Base-by-base conservation (phyloP, 768 basidiomycete genomes). In the Suillus decipiens region DNA sequence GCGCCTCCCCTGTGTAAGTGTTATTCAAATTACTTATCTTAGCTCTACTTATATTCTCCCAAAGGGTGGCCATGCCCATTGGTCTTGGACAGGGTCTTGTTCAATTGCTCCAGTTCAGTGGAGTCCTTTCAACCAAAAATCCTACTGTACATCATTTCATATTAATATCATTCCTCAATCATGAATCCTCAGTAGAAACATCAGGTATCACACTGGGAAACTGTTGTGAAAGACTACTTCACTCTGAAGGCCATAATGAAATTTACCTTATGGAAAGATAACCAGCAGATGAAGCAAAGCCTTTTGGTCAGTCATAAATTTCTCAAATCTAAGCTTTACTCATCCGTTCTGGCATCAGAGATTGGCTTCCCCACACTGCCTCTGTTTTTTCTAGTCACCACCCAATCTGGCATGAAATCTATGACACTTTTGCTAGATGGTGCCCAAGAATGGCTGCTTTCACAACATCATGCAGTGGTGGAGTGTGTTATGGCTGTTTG, bases 241-340 rank as follows among this genome's bases (percentile, higher is more conserved):
- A 84, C 85, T 10, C 82, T 85, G 2, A 84, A 85, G 63, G 89
- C 90, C 24, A 75, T 84, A 53, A 86, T 93, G 85, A 90, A 87
- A 72, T 81, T 94, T 67, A 93, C 90, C 3, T 76, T 94, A n/a
- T 93, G 92, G 92, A 91, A 91, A 71, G 92, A 93, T 73, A 92
- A 90, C 68, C 85, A 87, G 70, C 83, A 81, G 68, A 81, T 31
- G 93, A 93, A 70, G 91, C 92, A 37, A 94, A 92, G 69, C 89
- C 89, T 10, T 93, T 95, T 68, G 91, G 92, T 93, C 61, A 36
- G 14, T 61, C 58, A 5, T 0, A 28, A 58, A 3, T 78, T 39
- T 28, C 57, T 56, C 28, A 2, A 39, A 42, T 67, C 47, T 65
- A 51, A 34, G 41, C 59, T 47, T 62, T 63, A 59, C 62, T 62